Evolutionary conservation across 352 stramenopile species (phyloP).

Genomic region (Pythium plurisporium): DNA sequence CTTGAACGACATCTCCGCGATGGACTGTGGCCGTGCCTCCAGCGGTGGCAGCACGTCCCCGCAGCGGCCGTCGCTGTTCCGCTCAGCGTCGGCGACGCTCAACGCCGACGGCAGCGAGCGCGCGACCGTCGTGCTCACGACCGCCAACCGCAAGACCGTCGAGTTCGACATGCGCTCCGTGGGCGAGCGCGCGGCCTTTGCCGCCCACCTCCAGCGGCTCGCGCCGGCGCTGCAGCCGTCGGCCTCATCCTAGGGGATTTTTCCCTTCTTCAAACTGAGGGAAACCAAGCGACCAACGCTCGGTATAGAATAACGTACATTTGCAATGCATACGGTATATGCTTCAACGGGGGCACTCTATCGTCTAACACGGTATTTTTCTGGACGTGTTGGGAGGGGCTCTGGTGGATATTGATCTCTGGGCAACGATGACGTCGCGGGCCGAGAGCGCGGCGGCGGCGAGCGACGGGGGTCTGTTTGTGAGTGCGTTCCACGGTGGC

Average conservation of each 20-base stretch:
- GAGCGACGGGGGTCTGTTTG: slow-evolving; percentile 19
- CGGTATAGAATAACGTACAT: no score
- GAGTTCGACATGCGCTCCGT: slow-evolving; percentile 45
- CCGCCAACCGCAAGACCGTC: slow-evolving; percentile 24
- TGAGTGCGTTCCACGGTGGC: slow-evolving; percentile 34
- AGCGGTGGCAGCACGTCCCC: neutral
- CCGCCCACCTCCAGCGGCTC: slow-evolving; percentile 12
- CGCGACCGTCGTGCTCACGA: slow-evolving; percentile 23
- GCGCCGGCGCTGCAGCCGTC: slow-evolving; percentile 14
- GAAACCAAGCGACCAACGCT: slow-evolving; percentile 9
- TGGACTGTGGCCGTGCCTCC: slow-evolving; percentile 24
- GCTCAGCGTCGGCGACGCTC: slow-evolving; percentile 24
- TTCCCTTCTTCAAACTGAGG: neutral
- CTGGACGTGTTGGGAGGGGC: neutral
- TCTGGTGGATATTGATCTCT: neutral
- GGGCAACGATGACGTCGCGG: neutral
- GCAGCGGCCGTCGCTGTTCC: slow-evolving; percentile 24
- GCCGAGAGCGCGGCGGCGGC: neutral
- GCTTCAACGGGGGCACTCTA: neutral
- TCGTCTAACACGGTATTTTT: slow-evolving; percentile 5
- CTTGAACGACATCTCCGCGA: slow-evolving; percentile 33
- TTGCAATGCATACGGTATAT: slow-evolving; percentile 3
- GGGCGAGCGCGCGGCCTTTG: slow-evolving; percentile 33
- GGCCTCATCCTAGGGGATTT: neutral
- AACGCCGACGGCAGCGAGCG: slow-evolving; percentile 23